Evolutionary conservation across 2,329 filamentous ascomycete species (phyloP), one percentile per base, ranked within the genome.

Genomic region (Alternaria conjuncta): DNA sequence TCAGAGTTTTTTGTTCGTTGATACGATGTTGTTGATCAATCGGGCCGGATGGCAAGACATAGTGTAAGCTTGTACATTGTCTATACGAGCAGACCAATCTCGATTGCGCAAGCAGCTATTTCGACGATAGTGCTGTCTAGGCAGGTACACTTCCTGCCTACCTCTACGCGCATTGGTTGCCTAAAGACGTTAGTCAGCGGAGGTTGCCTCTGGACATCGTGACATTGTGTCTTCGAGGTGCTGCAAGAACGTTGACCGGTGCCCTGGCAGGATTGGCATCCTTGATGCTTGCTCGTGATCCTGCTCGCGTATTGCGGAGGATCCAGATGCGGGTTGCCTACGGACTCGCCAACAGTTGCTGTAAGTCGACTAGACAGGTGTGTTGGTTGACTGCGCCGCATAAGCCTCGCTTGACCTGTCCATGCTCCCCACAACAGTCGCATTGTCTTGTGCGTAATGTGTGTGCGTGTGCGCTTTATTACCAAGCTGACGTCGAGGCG

Each of bases 21-120:
- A 32, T 30, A 47, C 54, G 15, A 32, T 20, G 43, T 47, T 44
- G 54, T 30, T 32, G 43, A 21, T 30, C 5, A 56, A 56, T 47
- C 54, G 26, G 54, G 15, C 43, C 43, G 54, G 41, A 15, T 21
- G 18, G 25, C 36, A 10, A 41, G 36, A 41, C 13, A 41, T 0
- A 41, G 18, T 11, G 54, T 46, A 56, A 13, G 36, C 36, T 41
- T 41, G 36, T 6, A 41, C 26, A n/a, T 30, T 18, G 12, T 18
- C 20, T 56, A 46, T 56, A 56, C 54, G 54, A 56, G 28, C 54
- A 56, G 43, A 13, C 43, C 54, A 47, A 46, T 32, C 21, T 26
- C 7, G 18, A 56, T 45, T 25, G 41, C 54, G n/a, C 41, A 56
- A 12, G 5, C 3, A 23, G 11, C 13, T 25, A 45, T 30, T 32